phyloP scores from a whole-genome alignment of 164 flowering plant species.

The Sedum album region DNA sequence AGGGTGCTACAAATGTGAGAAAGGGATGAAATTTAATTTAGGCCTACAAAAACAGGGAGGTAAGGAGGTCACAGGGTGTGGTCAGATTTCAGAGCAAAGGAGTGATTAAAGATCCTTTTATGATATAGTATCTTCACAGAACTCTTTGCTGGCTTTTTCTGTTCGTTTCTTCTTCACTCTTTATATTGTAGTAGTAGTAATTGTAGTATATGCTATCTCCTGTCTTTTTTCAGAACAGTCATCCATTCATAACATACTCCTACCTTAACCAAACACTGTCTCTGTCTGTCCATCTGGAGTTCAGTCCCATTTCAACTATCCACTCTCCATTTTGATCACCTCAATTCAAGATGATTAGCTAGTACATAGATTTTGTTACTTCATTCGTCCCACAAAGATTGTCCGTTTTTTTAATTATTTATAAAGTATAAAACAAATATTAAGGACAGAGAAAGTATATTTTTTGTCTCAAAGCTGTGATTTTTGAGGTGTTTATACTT shows the following conservation, averaged over 20 bases:
- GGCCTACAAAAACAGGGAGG: constrained; percentile 6
- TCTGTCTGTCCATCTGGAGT: not conserved
- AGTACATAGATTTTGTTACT: not conserved
- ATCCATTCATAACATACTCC: not conserved
- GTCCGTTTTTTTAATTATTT: no score
- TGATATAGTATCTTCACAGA: not conserved
- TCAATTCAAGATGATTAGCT: no score
- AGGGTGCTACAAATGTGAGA: no score
- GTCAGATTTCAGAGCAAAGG: not conserved
- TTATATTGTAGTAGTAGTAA: not conserved
- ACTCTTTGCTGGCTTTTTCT: not conserved
- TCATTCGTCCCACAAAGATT: no score
- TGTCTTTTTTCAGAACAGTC: constrained; percentile 2
- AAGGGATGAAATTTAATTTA: not conserved
- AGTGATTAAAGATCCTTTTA: constrained; percentile 1
- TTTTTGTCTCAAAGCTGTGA: not conserved
- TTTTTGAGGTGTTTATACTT: not conserved
- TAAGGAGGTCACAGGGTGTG: constrained; percentile 2
- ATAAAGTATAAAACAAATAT: no score
- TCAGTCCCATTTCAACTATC: not conserved
- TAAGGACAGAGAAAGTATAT: no score
- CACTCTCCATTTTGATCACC: not conserved
- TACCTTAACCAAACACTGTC: not conserved
- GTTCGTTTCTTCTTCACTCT: not conserved
- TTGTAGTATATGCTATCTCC: not conserved